Conservation (phyloP, 1,284 basidiomycete genomes). For the Leccinum subrobustum region DNA sequence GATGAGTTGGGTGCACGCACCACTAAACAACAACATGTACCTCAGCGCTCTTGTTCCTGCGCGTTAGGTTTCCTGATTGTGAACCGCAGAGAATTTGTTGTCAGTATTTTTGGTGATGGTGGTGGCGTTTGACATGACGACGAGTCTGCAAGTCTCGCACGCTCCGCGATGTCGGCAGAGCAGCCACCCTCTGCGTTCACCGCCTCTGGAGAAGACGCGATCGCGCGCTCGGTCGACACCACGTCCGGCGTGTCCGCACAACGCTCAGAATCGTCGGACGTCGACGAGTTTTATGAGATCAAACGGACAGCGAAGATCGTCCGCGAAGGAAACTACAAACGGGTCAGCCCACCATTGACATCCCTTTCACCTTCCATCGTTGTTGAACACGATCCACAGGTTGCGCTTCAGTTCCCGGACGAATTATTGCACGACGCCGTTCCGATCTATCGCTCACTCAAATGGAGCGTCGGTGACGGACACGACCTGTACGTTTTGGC, state of each 20-base stretch:
- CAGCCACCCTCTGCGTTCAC: slow-evolving; percentile 42
- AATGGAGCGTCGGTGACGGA: slow-evolving; percentile 46
- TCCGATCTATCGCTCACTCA: slow-evolving; percentile 78
- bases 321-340: slow-evolving; percentile 50
- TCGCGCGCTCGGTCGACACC: slow-evolving; percentile 51
- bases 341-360: slow-evolving; percentile 42
- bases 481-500: slow-evolving; percentile 87
- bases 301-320: slow-evolving; percentile 54
- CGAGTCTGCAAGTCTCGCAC: not conserved
- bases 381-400: slow-evolving; percentile 42
- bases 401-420: slow-evolving; percentile 96
- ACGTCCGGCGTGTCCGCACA: slow-evolving; percentile 38
- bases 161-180: slow-evolving; percentile 15
- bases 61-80: not conserved
- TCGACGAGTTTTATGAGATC: slow-evolving; percentile 65
- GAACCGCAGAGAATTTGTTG: not conserved
- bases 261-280: slow-evolving; percentile 36
- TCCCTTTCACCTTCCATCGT: not conserved
- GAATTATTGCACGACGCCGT: slow-evolving; percentile 89
- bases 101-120: not conserved
- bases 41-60: no score
- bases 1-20: slow-evolving; percentile 14
- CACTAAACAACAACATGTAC: slow-evolving; percentile 13
- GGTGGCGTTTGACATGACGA: not conserved
- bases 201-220: slow-evolving; percentile 59